Percentiles rank a stretch among this genome's conserved stretches.
Conservation (phyloP, 1,284 basidiomycete species). For the Ceratobasidium sp. region DNA sequence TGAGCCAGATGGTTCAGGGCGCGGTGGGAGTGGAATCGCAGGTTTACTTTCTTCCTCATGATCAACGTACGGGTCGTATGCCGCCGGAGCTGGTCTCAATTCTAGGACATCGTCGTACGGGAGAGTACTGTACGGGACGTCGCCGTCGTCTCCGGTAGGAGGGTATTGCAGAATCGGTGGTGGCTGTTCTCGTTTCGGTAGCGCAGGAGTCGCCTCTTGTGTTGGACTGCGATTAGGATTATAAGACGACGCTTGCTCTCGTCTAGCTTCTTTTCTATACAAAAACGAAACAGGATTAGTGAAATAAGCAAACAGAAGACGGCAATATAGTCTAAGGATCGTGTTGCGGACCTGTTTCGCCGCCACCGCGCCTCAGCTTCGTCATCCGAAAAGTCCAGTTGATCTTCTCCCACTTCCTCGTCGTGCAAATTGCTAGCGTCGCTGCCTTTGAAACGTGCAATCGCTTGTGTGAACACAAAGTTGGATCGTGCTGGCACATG, state of each 20-base stretch:
- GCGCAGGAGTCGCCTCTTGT: slow-evolving; percentile 27
- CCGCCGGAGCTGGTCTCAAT: slow-evolving; percentile 34
- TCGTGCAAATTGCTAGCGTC: slow-evolving; percentile 93
- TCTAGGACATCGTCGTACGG: slow-evolving; percentile 27
- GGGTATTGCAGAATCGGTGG: slow-evolving; percentile 5
- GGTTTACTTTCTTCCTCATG: slow-evolving; percentile 19
- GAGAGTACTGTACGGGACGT: slow-evolving; percentile 25
- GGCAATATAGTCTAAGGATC: neutral
- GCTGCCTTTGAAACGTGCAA: slow-evolving; percentile 75
- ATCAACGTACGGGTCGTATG: slow-evolving; percentile 40
- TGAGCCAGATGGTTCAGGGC: slow-evolving; percentile 13
- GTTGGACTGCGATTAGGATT: neutral
- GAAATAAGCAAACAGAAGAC: neutral
- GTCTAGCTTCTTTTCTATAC: slow-evolving; percentile 23
- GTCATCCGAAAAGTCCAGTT: slow-evolving; percentile 90
- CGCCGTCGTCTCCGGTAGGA: slow-evolving; percentile 32
- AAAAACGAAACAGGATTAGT: neutral
- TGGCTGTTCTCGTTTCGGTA: neutral
- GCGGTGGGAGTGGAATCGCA: neutral
- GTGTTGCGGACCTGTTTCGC: slow-evolving; percentile 36
- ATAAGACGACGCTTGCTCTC: slow-evolving; percentile 15
- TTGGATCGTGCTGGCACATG: slow-evolving; percentile 79
- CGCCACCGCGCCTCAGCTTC: slow-evolving; percentile 72
- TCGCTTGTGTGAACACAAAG: slow-evolving; percentile 76
- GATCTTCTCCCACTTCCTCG: slow-evolving; percentile 85